Percentiles rank a stretch among this genome's conserved stretches.
Evolutionary conservation across 495 filamentous ascomycete genomes (phyloP).

Genomic region (Rhizodiscina lignyota): DNA sequence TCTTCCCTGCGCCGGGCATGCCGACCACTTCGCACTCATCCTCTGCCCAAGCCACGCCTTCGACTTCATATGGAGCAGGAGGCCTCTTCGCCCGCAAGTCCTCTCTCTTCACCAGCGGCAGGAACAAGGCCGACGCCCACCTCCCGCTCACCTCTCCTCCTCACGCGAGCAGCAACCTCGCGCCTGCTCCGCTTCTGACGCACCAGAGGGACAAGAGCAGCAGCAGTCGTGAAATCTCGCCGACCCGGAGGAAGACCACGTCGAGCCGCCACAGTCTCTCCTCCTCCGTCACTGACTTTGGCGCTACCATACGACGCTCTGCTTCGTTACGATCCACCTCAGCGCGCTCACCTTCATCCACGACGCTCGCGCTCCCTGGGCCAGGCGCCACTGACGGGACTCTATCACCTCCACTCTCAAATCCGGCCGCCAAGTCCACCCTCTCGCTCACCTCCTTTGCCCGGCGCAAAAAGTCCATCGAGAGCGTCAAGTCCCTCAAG

Average conservation of each 20-base stretch:
- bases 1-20: too few species aligned
- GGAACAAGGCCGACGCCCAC: background rate
- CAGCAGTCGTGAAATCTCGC: too few species aligned
- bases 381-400: slow-evolving; percentile 5
- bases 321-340: slow-evolving; percentile 5
- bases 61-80: too few species aligned
- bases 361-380: slow-evolving; percentile 4
- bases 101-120: slow-evolving; percentile 9
- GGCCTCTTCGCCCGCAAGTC: slow-evolving; percentile 8
- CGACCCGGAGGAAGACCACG: too few species aligned
- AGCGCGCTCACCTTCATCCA: slow-evolving; percentile 8
- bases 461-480: slow-evolving; percentile 8
- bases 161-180: background rate
- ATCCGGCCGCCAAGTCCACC: slow-evolving; percentile 7
- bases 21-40: background rate
- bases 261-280: slow-evolving; percentile 15
- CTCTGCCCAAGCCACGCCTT: too few species aligned
- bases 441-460: slow-evolving; percentile 5
- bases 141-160: slow-evolving; percentile 1
- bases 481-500: slow-evolving; percentile 8
- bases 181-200: too few species aligned
- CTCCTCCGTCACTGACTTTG: slow-evolving; percentile 13
- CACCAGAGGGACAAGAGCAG: too few species aligned
- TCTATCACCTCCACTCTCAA: background rate
- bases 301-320: slow-evolving; percentile 12